A percentile compares a stretch with the other conserved stretches of the same genome.
Conservation (phyloP, 2,329 filamentous ascomycete species). For the Aspergillus ochraceus region DNA sequence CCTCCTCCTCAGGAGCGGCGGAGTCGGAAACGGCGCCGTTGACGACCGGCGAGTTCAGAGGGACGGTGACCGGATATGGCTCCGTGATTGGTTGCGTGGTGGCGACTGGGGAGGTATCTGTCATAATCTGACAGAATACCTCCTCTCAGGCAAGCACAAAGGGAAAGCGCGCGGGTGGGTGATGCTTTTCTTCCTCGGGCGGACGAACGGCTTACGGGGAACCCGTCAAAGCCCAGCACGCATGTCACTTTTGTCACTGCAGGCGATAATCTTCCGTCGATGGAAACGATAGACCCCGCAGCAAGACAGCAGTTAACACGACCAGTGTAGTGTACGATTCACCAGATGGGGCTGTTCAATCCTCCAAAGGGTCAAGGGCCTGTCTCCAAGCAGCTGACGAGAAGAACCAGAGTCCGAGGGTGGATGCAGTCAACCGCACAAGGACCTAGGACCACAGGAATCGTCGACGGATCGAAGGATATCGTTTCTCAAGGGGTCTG, state of each 20-base stretch:
- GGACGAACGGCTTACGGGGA: conserved; percentile 13
- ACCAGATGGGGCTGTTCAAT: not conserved
- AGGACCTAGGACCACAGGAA: not conserved
- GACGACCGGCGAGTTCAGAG: conserved; percentile 42
- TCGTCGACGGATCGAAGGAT: not conserved
- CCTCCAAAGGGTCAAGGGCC: not conserved
- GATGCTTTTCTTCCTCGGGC: conserved; percentile 13
- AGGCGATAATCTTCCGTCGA: conserved; percentile 2
- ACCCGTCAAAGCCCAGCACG: conserved; percentile 21
- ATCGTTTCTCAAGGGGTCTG: not conserved
- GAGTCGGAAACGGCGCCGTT: conserved; percentile 46
- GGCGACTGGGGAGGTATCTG: conserved; percentile 53
- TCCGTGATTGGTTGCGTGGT: conserved; percentile 51
- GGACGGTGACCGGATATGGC: conserved; percentile 47
- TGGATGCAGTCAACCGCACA: not conserved
- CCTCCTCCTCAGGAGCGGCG: conserved; percentile 44
- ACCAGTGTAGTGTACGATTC: not conserved
- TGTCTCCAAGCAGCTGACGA: not conserved
- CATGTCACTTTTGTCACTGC: conserved; percentile 21
- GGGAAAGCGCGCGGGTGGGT: conserved; percentile 24
- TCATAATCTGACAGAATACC: conserved; percentile 55
- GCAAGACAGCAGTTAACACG: not conserved
- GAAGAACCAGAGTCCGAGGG: no score
- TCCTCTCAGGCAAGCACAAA: conserved; percentile 37
- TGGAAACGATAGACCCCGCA: not conserved